Percentiles rank a stretch among this genome's conserved stretches.
phyloP scores from a whole-genome alignment of 2,329 filamentous ascomycete genomes.

The Ciborinia camelliae region DNA sequence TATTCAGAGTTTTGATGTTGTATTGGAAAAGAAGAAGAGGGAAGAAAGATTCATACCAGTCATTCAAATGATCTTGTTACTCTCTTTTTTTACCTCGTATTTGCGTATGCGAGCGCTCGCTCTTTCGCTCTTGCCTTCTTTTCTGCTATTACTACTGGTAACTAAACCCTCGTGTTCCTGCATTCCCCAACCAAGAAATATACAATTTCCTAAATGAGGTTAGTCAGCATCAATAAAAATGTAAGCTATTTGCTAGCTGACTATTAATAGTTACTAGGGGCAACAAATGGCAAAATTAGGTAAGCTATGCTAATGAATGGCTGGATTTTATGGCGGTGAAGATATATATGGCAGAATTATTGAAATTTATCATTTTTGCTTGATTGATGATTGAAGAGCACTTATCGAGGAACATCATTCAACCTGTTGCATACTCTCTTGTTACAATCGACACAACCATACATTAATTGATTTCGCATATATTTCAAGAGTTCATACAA shows the following conservation, averaged over 20 bases:
- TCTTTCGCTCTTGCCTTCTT: not conserved
- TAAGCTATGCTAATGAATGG: not conserved
- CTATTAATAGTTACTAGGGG: not conserved
- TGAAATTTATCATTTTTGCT: slow-evolving; percentile 20
- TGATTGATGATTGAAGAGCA: not conserved
- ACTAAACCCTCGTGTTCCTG: slow-evolving; percentile 17
- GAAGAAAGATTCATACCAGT: not conserved
- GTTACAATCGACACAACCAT: not conserved
- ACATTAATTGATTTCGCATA: not conserved
- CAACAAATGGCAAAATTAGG: not conserved
- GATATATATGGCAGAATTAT: slow-evolving; percentile 8
- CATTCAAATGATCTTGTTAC: not conserved
- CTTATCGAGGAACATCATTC: slow-evolving; percentile 1
- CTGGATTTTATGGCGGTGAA: not conserved
- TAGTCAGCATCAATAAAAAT: not conserved
- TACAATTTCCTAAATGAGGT: not conserved
- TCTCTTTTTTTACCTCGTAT: not conserved
- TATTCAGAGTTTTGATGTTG: not conserved
- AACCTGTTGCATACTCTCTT: not conserved
- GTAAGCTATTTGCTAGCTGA: not conserved
- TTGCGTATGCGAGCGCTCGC: not conserved
- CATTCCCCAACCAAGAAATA: slow-evolving; percentile 13
- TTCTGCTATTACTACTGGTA: not conserved
- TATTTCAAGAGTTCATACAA: slow-evolving; percentile 39
- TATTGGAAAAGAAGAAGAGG: not conserved